phyloP scores from a whole-genome alignment of 2,329 filamentous ascomycete species.

The Xylaria multiplex region DNA sequence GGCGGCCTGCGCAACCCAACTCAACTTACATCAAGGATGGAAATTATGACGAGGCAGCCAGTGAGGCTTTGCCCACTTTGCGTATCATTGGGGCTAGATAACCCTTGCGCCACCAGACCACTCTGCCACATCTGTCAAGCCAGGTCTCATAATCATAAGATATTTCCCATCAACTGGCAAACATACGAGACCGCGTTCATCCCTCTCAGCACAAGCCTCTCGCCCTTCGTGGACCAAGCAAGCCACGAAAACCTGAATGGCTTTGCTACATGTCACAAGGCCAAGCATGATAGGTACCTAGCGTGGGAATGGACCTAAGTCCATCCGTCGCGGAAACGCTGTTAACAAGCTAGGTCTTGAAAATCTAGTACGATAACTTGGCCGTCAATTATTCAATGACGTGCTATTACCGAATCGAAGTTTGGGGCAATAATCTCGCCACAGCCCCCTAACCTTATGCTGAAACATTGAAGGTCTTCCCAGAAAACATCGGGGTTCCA shows the following conservation, averaged over 20 bases:
- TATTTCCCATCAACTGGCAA: conserved; percentile 2
- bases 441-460: not conserved
- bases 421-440: not conserved
- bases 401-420: not conserved
- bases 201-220: not conserved
- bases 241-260: too few relatives aligned
- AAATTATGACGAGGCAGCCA: conserved; percentile 24
- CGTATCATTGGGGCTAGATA: conserved; percentile 14
- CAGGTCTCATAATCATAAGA: conserved; percentile 6
- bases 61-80: conserved; percentile 26
- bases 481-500: not conserved
- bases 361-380: too few relatives aligned
- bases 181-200: not conserved
- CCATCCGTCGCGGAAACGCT: too few relatives aligned
- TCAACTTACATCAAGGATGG: conserved; percentile 29
- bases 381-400: not conserved
- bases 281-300: not conserved
- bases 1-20: conserved; percentile 36
- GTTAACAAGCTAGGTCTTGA: not conserved
- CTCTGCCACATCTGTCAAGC: conserved; percentile 8
- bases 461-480: not conserved
- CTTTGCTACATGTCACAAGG: not conserved
- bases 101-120: conserved; percentile 8
- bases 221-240: not conserved
- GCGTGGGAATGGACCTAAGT: too few relatives aligned